Conservation (phyloP, 768 basidiomycete genomes). For the Russula sp. region DNA sequence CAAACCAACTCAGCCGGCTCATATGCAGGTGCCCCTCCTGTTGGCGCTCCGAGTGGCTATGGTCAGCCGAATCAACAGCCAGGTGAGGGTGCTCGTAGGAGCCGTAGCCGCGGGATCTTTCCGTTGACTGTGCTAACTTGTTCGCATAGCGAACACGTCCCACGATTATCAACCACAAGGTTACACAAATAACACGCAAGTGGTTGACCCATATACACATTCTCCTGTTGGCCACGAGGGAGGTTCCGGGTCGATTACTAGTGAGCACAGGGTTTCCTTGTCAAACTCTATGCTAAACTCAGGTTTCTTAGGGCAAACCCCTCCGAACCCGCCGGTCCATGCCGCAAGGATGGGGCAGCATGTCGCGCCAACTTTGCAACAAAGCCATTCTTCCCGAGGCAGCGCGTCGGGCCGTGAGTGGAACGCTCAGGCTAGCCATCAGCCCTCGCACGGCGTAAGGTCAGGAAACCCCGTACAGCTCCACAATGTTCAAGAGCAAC, state of each 20-base stretch:
- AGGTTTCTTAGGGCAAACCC: too few species aligned
- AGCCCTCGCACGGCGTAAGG: background rate
- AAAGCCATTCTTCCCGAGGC: background rate
- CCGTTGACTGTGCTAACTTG: background rate
- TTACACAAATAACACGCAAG: background rate
- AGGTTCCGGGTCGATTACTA: background rate
- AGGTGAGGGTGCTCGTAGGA: too few species aligned
- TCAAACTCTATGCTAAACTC: background rate
- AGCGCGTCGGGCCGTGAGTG: background rate
- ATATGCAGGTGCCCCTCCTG: too few species aligned
- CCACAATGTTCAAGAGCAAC: too few species aligned
- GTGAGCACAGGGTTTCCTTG: background rate
- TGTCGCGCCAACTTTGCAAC: background rate
- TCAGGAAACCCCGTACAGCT: too few species aligned
- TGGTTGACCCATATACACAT: background rate
- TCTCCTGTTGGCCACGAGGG: background rate
- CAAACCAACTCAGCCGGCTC: background rate
- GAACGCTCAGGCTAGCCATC: background rate
- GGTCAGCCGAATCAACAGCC: too few species aligned
- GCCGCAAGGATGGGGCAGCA: background rate
- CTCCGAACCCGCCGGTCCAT: background rate
- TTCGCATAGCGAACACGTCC: background rate
- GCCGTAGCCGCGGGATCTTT: too few species aligned
- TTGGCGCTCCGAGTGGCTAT: too few species aligned
- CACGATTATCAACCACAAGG: background rate